A percentile compares a stretch with the other conserved stretches of the same genome.
Conservation (phyloP, 768 basidiomycete genomes). For the Rhodosporidiobolus sp. region DNA sequence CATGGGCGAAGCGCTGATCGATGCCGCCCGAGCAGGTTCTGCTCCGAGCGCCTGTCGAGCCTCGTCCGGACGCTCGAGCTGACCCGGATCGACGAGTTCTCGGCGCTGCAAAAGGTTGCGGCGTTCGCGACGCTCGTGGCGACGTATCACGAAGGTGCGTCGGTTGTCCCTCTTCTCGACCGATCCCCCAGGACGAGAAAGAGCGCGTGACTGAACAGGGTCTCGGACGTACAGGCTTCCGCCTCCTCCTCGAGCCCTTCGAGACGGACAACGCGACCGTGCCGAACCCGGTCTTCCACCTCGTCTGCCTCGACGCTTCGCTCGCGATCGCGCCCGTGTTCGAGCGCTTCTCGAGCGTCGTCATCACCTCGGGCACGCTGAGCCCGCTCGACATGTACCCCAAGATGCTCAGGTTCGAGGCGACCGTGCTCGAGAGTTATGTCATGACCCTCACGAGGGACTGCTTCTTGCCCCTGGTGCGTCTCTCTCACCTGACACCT, state of each 20-base stretch:
- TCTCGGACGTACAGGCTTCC: constrained; percentile 63
- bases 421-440: constrained; percentile 94
- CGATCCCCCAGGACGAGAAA: background rate
- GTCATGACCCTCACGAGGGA: constrained; percentile 96
- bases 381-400: constrained; percentile 99
- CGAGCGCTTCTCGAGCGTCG: constrained; percentile 94
- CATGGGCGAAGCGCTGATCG: constrained; percentile 6
- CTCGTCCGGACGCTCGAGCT: constrained; percentile 88
- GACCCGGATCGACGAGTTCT: constrained; percentile 82
- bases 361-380: constrained; percentile 97
- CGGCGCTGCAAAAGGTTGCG: constrained; percentile 90
- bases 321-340: constrained; percentile 97
- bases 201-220: background rate
- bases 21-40: constrained; percentile 63
- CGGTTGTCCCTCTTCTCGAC: background rate
- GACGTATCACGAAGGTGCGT: constrained; percentile 89
- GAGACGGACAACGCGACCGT: constrained; percentile 98
- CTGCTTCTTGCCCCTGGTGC: constrained; percentile 87
- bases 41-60: constrained; percentile 90
- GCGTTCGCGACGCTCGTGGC: constrained; percentile 93
- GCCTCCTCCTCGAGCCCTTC: constrained; percentile 94
- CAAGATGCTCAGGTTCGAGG: constrained; percentile 97
- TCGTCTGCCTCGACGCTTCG: constrained; percentile 96
- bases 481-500: constrained; percentile 42
- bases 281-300: constrained; percentile 96